These are phyloP conservation scores for Flammula alnicola DNA, from an alignment of 1,284 basidiomycete genomes.

Conservation along the genomic window DNA sequence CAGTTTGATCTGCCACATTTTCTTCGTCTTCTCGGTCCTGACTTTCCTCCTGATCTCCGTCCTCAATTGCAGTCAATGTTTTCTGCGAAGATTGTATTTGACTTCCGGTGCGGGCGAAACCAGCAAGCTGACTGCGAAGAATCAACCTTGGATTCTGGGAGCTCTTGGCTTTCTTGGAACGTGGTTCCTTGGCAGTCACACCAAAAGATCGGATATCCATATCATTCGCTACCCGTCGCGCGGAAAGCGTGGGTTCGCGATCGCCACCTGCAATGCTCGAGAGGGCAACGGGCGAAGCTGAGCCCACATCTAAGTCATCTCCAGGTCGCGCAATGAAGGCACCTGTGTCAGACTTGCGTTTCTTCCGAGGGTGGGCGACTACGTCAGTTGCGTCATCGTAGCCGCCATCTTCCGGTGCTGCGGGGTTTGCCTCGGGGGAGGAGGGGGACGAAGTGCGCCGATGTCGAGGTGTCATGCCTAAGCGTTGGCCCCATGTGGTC, in stretches of 20 bases:
- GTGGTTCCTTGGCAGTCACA: not conserved
- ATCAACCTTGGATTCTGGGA: slow-evolving; percentile 32
- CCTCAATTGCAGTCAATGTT: not conserved
- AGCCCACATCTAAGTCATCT: no score
- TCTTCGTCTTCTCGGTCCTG: slow-evolving; percentile 11
- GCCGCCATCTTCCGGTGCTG: not conserved
- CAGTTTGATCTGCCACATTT: slow-evolving; percentile 6
- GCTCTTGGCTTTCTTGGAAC: not conserved
- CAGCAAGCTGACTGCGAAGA: slow-evolving; percentile 51
- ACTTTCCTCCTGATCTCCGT: slow-evolving; percentile 7
- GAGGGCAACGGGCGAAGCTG: no score
- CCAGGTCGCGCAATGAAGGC: no score
- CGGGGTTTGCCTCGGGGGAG: not conserved
- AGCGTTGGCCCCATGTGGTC: slow-evolving; percentile 25
- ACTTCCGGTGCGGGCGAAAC: slow-evolving; percentile 58
- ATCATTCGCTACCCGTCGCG: no score
- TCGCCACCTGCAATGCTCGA: no score
- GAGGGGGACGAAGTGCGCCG: not conserved
- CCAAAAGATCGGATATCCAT: no score
- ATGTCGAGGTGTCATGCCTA: slow-evolving; percentile 7
- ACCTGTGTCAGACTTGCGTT: slow-evolving; percentile 26
- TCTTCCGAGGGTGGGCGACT: slow-evolving; percentile 26
- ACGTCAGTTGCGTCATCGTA: slow-evolving; percentile 11
- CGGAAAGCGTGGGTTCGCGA: no score
- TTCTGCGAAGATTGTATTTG: slow-evolving; percentile 23